Percentiles rank a stretch among this genome's conserved stretches.
phyloP scores from a whole-genome alignment of 176 grass and related monocot species.

The Triticum urartu region DNA sequence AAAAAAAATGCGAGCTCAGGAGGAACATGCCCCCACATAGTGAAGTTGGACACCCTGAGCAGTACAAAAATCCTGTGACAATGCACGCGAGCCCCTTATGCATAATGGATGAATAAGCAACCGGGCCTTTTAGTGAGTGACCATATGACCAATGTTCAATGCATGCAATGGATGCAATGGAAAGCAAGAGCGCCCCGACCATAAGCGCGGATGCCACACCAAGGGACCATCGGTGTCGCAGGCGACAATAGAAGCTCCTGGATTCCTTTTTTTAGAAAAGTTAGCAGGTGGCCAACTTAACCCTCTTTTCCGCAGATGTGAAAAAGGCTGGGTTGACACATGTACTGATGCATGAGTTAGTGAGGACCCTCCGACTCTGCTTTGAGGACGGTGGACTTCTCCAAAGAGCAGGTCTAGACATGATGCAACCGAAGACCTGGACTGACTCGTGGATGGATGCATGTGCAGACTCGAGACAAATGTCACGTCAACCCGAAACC shows the following conservation, averaged over 20 bases:
- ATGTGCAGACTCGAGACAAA: slow-evolving; percentile 49
- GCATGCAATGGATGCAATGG: slow-evolving; percentile 48
- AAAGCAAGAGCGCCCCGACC: slow-evolving; percentile 32
- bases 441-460: slow-evolving; percentile 55
- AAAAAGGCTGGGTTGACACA: slow-evolving; percentile 44
- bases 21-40: slow-evolving; percentile 28
- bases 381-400: slow-evolving; percentile 42
- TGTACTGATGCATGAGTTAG: slow-evolving; percentile 70
- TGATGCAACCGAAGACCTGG: slow-evolving; percentile 59
- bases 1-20: slow-evolving; percentile 21
- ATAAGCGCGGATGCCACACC: slow-evolving; percentile 21
- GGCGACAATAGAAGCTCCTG: slow-evolving; percentile 38
- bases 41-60: slow-evolving; percentile 29
- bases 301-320: slow-evolving; percentile 38
- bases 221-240: slow-evolving; percentile 30
- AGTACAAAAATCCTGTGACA: slow-evolving; percentile 52
- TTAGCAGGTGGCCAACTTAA: slow-evolving; percentile 63
- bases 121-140: slow-evolving; percentile 28
- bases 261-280: slow-evolving; percentile 45
- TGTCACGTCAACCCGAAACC: slow-evolving; percentile 62
- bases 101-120: slow-evolving; percentile 40
- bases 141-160: slow-evolving; percentile 44
- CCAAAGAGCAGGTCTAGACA: slow-evolving; percentile 59
- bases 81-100: slow-evolving; percentile 9
- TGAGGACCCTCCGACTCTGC: slow-evolving; percentile 59